Conservation (phyloP, 2,329 filamentous ascomycete genomes). For the Fusarium nisikadoi region DNA sequence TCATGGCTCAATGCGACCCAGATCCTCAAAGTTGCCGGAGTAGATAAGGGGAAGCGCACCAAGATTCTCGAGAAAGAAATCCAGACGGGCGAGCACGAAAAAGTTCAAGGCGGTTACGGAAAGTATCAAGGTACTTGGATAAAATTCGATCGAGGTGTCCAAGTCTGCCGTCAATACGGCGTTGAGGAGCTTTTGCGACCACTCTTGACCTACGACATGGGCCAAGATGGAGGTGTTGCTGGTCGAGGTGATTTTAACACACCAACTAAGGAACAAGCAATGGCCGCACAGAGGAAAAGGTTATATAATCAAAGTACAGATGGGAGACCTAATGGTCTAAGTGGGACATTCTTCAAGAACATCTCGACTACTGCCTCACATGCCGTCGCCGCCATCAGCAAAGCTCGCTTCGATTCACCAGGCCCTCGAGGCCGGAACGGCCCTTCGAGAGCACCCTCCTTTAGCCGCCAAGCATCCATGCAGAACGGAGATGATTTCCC, state of each 20-base stretch:
- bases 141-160: conserved; percentile 88
- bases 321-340: conserved; percentile 71
- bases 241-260: conserved; percentile 86
- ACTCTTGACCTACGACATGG: conserved; percentile 83
- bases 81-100: conserved; percentile 94
- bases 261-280: conserved; percentile 97
- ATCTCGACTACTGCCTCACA: conserved; percentile 94
- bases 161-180: conserved; percentile 85
- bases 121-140: conserved; percentile 99
- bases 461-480: conserved; percentile 77
- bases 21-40: conserved; percentile 95
- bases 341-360: conserved; percentile 95
- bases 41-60: conserved; percentile 97
- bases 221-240: conserved; percentile 76
- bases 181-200: conserved; percentile 82
- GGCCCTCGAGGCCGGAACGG: conserved; percentile 73
- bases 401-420: conserved; percentile 92
- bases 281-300: conserved; percentile 93
- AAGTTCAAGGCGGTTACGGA: conserved; percentile 97
- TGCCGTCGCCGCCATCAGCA: conserved; percentile 95
- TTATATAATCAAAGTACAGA: conserved; percentile 81
- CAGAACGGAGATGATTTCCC: conserved; percentile 76
- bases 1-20: conserved; percentile 98
- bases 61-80: conserved; percentile 99
- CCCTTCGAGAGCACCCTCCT: conserved; percentile 73